Evolutionary conservation across 176 grass and related monocot genomes (phyloP).

Genomic region (Phoenix roebelenii): DNA sequence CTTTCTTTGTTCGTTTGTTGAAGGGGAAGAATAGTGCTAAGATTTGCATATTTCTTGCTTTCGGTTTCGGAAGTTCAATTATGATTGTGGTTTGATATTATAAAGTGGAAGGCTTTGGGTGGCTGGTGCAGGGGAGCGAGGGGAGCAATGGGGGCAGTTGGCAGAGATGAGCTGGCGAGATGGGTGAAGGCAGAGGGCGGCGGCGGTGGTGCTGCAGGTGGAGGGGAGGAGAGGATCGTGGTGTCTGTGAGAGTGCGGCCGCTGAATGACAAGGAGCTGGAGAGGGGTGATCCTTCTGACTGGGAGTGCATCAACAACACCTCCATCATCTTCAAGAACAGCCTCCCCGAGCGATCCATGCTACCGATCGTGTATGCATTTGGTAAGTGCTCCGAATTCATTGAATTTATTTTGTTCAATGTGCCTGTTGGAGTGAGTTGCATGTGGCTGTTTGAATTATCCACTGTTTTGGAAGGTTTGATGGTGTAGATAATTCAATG

Average conservation of each 20-base stretch:
- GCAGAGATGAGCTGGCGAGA: too few relatives aligned
- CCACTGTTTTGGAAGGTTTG: too few relatives aligned
- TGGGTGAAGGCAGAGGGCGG: slow-evolving; percentile 18
- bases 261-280: slow-evolving; percentile 50
- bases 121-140: neutral
- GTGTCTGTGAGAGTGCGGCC: slow-evolving; percentile 82
- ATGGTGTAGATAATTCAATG: neutral
- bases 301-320: slow-evolving; percentile 63
- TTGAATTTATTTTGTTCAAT: too few relatives aligned
- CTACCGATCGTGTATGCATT: slow-evolving; percentile 53
- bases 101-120: too few relatives aligned
- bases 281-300: slow-evolving; percentile 47
- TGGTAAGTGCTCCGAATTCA: slow-evolving; percentile 33
- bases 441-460: too few relatives aligned
- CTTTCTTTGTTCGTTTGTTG: too few relatives aligned
- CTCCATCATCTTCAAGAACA: slow-evolving; percentile 61
- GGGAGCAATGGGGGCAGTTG: too few relatives aligned
- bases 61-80: too few relatives aligned
- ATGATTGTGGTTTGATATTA: too few relatives aligned
- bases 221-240: slow-evolving; percentile 50
- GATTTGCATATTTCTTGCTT: too few relatives aligned
- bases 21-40: too few relatives aligned
- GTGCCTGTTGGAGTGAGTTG: too few relatives aligned
- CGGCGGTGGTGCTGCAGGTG: slow-evolving; percentile 21
- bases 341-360: slow-evolving; percentile 57